These are phyloP conservation scores for Microcyclospora pomicola DNA, from an alignment of 2,329 filamentous ascomycete genomes.

Conservation along the genomic window DNA sequence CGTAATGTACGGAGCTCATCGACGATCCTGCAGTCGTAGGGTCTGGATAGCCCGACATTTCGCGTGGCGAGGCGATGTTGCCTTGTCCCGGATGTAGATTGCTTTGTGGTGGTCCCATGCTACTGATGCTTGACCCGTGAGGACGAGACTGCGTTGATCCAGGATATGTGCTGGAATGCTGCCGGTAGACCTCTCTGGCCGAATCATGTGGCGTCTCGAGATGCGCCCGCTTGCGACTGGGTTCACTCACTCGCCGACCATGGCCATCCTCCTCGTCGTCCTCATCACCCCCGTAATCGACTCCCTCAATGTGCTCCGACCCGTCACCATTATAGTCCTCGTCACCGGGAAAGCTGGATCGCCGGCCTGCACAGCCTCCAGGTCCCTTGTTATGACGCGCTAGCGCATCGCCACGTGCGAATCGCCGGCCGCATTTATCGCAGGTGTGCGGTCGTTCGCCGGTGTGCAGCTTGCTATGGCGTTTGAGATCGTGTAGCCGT, in stretches of 20 bases:
- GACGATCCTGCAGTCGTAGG: conserved; percentile 10
- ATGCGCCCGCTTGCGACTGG: conserved; percentile 61
- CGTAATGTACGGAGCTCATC: conserved; percentile 14
- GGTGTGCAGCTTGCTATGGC: conserved; percentile 91
- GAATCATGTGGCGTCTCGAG: conserved; percentile 43
- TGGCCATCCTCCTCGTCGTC: conserved; percentile 40
- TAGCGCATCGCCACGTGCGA: conserved; percentile 86
- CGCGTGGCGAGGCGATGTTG: conserved; percentile 22
- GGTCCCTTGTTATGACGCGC: conserved; percentile 92
- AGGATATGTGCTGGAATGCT: conserved; percentile 63
- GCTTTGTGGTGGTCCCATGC: conserved; percentile 22
- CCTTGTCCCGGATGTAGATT: conserved; percentile 20
- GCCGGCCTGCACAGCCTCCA: conserved; percentile 82
- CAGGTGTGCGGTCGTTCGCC: conserved; percentile 93
- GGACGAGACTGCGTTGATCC: conserved; percentile 24
- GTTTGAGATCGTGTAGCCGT: conserved; percentile 84
- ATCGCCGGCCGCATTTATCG: conserved; percentile 84
- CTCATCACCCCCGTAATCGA: conserved; percentile 42
- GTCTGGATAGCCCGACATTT: conserved; percentile 22
- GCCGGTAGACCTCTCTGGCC: conserved; percentile 46
- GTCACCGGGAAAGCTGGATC: conserved; percentile 71
- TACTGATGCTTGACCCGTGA: conserved; percentile 15
- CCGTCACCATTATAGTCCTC: conserved; percentile 45
- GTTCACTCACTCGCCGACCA: conserved; percentile 53
- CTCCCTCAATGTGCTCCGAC: conserved; percentile 49